A percentile compares a stretch with the other conserved stretches of the same genome.
These are phyloP conservation scores for Xerocomus brunneocitrinus DNA, from an alignment of 768 basidiomycete species.

Conservation along the genomic window DNA sequence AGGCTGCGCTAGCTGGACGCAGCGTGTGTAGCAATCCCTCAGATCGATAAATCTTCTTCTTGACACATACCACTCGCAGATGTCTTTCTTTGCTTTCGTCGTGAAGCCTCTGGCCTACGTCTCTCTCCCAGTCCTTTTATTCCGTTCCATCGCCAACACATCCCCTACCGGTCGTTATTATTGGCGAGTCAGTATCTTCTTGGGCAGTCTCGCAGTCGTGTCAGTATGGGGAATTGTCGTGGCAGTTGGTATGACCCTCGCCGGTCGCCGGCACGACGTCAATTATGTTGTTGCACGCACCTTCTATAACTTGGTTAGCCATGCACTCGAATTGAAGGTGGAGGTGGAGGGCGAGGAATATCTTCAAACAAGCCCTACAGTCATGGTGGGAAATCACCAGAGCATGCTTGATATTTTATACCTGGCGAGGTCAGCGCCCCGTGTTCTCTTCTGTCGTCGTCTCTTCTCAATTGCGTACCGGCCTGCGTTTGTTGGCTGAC, in stretches of 20 bases:
- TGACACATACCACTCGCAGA: constrained; percentile 29
- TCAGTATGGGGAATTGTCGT: constrained; percentile 70
- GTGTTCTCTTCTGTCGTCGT: constrained; percentile 12
- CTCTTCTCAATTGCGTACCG: constrained; percentile 4
- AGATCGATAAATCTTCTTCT: constrained; percentile 9
- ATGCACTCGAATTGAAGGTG: constrained; percentile 60
- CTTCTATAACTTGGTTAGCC: constrained; percentile 70
- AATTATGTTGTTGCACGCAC: constrained; percentile 79
- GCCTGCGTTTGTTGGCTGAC: constrained; percentile 3
- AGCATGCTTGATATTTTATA: constrained; percentile 86
- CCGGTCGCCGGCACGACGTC: constrained; percentile 71
- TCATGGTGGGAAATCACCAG: constrained; percentile 89
- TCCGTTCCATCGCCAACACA: constrained; percentile 53
- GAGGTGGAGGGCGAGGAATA: constrained; percentile 86
- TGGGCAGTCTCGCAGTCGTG: constrained; percentile 63
- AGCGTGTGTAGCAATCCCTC: constrained; percentile 20
- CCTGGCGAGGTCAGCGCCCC: constrained; percentile 61
- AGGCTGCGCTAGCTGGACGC: constrained; percentile 20
- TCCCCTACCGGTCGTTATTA: constrained; percentile 66
- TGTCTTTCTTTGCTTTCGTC: constrained; percentile 59
- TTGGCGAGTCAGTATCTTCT: constrained; percentile 66
- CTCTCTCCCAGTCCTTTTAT: constrained; percentile 65
- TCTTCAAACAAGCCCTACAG: constrained; percentile 62
- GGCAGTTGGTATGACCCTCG: constrained; percentile 58
- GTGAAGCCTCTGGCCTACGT: constrained; percentile 73